phyloP scores from a whole-genome alignment of 169 alveolate genomes.

The Ichthyophthirius multifiliis region DNA sequence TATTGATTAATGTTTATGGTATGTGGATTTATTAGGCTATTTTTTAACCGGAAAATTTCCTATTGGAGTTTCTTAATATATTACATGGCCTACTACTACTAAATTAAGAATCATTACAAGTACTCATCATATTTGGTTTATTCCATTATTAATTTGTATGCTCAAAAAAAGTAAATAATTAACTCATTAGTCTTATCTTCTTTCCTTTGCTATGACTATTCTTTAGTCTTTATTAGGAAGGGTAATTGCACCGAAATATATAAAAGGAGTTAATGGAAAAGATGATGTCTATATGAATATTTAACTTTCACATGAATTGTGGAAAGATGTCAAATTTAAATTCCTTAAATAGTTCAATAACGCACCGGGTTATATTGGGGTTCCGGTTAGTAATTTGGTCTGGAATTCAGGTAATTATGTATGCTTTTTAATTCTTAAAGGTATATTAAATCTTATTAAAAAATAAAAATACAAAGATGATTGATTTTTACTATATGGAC shows the following conservation, averaged over 20 bases:
- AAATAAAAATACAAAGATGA: too few species aligned
- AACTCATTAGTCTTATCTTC: slow-evolving; percentile 9
- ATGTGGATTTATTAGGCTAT: slow-evolving; percentile 30
- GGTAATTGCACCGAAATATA: slow-evolving; percentile 18
- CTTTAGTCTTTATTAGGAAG: slow-evolving; percentile 3
- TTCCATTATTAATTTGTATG: slow-evolving; percentile 22
- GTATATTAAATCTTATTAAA: too few species aligned
- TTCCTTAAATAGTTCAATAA: not conserved
- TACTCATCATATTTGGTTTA: slow-evolving; percentile 42
- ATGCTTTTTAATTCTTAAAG: not conserved
- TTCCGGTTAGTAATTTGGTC: not conserved
- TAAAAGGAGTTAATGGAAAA: not conserved
- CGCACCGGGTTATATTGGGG: not conserved
- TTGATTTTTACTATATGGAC: too few species aligned
- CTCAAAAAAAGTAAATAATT: slow-evolving; percentile 12
- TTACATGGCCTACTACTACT: slow-evolving; percentile 51
- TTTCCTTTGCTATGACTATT: slow-evolving; percentile 7
- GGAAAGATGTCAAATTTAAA: slow-evolving; percentile 32
- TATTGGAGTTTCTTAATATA: slow-evolving; percentile 48
- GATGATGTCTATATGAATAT: slow-evolving; percentile 37
- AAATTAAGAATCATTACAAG: slow-evolving; percentile 33
- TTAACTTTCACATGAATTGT: slow-evolving; percentile 19
- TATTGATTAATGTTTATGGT: slow-evolving; percentile 43
- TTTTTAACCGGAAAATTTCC: slow-evolving; percentile 17
- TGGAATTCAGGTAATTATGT: slow-evolving; percentile 1